phyloP scores from a whole-genome alignment of 768 basidiomycete genomes.

The Boletus pseudo-olivaceus region DNA sequence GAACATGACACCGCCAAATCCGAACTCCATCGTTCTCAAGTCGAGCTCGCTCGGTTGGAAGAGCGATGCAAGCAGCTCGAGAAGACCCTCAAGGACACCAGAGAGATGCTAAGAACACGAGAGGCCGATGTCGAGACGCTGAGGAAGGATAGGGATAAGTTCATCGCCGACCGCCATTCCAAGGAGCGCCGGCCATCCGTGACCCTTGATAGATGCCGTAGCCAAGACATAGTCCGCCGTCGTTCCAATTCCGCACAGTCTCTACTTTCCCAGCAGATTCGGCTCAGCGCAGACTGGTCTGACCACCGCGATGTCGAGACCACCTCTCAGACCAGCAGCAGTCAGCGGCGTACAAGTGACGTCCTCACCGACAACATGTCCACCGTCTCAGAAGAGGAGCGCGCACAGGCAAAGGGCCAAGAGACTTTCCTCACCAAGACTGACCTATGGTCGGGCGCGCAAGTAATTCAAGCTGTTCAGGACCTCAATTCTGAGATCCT shows the following conservation, averaged over 20 bases:
- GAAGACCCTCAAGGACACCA: slow-evolving; percentile 58
- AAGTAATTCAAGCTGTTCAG: slow-evolving; percentile 73
- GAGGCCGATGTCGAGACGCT: slow-evolving; percentile 61
- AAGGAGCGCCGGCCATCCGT: slow-evolving; percentile 18
- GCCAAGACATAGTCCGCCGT: slow-evolving; percentile 24
- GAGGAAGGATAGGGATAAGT: slow-evolving; percentile 37
- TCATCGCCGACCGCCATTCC: slow-evolving; percentile 23
- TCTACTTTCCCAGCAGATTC: slow-evolving; percentile 28
- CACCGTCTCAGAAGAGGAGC: slow-evolving; percentile 47
- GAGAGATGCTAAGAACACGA: slow-evolving; percentile 52
- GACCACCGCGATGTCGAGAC: slow-evolving; percentile 22
- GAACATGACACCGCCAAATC: slow-evolving; percentile 55
- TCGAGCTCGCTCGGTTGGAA: slow-evolving; percentile 52
- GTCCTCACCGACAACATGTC: slow-evolving; percentile 24
- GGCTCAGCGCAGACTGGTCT: slow-evolving; percentile 33
- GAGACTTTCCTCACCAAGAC: slow-evolving; percentile 73
- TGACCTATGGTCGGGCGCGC: slow-evolving; percentile 72
- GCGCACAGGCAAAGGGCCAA: slow-evolving; percentile 52
- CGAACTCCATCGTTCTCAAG: slow-evolving; percentile 51
- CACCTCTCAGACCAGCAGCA: slow-evolving; percentile 11
- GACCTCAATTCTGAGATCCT: slow-evolving; percentile 79
- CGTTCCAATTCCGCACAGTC: slow-evolving; percentile 32
- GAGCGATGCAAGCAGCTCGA: slow-evolving; percentile 65
- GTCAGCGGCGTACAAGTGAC: slow-evolving; percentile 15
- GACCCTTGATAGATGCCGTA: slow-evolving; percentile 29